phyloP scores from a whole-genome alignment of 2,329 filamentous ascomycete genomes.

The Apiospora saccharicola region DNA sequence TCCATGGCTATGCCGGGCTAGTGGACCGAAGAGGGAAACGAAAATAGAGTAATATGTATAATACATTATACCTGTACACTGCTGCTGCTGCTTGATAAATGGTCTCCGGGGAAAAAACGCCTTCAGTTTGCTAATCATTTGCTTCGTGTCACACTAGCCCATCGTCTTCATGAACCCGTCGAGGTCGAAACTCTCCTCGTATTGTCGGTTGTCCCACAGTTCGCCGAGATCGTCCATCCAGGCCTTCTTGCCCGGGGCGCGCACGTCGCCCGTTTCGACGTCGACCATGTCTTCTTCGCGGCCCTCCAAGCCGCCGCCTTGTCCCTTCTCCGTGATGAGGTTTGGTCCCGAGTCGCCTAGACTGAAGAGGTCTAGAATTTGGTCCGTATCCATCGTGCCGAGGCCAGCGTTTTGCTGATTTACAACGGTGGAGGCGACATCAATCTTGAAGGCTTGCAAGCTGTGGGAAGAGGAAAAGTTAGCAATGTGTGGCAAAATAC shows the following conservation, averaged over 20 bases:
- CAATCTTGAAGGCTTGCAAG: conserved; percentile 98
- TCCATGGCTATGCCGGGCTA: not conserved
- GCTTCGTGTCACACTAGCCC: conserved; percentile 43
- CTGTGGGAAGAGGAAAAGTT: conserved; percentile 39
- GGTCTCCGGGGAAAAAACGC: not conserved
- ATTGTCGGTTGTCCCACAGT: conserved; percentile 96
- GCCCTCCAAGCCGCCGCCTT: conserved; percentile 63
- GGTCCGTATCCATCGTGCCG: conserved; percentile 94
- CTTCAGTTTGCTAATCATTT: not conserved
- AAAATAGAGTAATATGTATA: conserved; percentile 11
- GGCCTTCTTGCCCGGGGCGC: conserved; percentile 94
- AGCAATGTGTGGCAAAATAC: not conserved
- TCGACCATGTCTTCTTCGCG: conserved; percentile 90
- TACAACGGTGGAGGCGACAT: conserved; percentile 96
- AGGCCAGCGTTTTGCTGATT: conserved; percentile 98
- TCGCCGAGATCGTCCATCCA: conserved; percentile 96
- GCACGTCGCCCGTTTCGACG: conserved; percentile 87
- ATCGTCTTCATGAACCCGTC: conserved; percentile 96
- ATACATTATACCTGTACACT: conserved; percentile 24
- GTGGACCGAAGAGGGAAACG: not conserved
- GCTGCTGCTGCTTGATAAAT: not conserved
- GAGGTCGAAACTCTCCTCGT: conserved; percentile 97
- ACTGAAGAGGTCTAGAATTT: conserved; percentile 96
- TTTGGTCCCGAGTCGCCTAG: conserved; percentile 79
- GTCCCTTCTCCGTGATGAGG: conserved; percentile 67